Percentiles rank a stretch among this genome's conserved stretches.
phyloP scores from a whole-genome alignment of 2,329 filamentous ascomycete genomes.

The Myriosclerotinia duriaeana region DNA sequence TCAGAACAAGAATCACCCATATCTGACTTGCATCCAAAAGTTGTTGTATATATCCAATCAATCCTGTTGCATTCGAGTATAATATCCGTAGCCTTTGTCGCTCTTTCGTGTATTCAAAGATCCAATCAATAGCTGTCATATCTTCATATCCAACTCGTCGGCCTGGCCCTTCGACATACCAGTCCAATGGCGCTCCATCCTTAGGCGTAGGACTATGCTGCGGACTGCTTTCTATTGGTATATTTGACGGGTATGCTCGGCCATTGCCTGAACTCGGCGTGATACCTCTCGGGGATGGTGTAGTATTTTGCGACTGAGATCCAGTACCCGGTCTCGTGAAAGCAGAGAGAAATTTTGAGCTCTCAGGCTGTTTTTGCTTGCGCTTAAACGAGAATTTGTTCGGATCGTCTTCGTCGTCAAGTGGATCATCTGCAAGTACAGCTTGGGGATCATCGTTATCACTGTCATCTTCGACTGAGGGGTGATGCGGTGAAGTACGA shows the following conservation, averaged over 20 bases:
- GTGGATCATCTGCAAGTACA: slow-evolving; percentile 56
- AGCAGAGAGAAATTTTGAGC: slow-evolving; percentile 35
- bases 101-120: slow-evolving; percentile 97
- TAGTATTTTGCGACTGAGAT: slow-evolving; percentile 31
- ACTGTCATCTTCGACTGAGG: slow-evolving; percentile 44
- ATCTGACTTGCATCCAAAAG: slow-evolving; percentile 84
- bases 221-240: slow-evolving; percentile 25
- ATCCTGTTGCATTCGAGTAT: slow-evolving; percentile 63
- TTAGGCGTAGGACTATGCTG: slow-evolving; percentile 40
- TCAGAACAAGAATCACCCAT: slow-evolving; percentile 84
- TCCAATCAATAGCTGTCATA: slow-evolving; percentile 98
- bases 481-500: slow-evolving; percentile 30
- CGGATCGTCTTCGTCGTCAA: slow-evolving; percentile 47
- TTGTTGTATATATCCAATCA: slow-evolving; percentile 71
- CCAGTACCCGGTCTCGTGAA: slow-evolving; percentile 31
- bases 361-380: slow-evolving; percentile 51
- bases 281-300: slow-evolving; percentile 34
- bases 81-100: slow-evolving; percentile 81
- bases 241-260: slow-evolving; percentile 29
- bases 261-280: slow-evolving; percentile 28
- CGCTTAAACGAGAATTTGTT: slow-evolving; percentile 70
- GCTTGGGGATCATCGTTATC: slow-evolving; percentile 42
- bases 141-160: slow-evolving; percentile 93
- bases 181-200: slow-evolving; percentile 62
- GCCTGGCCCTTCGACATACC: slow-evolving; percentile 87